Evolutionary conservation across 352 stramenopile genomes (phyloP).

Genomic region (Pythium folliculosum): DNA sequence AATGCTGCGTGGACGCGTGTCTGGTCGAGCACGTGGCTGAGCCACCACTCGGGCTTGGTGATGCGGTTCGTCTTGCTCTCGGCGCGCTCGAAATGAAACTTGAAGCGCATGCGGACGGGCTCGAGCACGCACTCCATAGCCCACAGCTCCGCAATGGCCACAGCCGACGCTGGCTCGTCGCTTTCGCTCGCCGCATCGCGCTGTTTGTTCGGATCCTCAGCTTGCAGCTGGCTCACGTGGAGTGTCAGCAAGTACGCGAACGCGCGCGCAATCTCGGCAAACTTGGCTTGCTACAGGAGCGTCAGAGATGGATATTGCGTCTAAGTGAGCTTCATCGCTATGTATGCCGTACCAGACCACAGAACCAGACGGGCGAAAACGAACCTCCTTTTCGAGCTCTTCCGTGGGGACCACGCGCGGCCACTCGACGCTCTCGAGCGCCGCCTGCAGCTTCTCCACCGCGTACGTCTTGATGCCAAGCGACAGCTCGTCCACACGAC

Average conservation of each 20-base stretch:
- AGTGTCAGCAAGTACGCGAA: slow-evolving; percentile 62
- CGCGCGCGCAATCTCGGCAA: slow-evolving; percentile 35
- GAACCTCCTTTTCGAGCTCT: slow-evolving; percentile 36
- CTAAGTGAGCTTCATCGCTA: neutral
- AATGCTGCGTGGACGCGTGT: slow-evolving; percentile 48
- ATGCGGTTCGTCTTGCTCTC: slow-evolving; percentile 73
- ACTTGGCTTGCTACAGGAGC: slow-evolving; percentile 19
- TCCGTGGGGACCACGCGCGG: slow-evolving; percentile 38
- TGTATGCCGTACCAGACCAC: neutral
- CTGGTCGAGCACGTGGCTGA: slow-evolving; percentile 65
- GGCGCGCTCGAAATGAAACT: slow-evolving; percentile 70
- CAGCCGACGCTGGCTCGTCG: neutral
- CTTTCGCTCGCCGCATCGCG: neutral
- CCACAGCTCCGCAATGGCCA: slow-evolving; percentile 42
- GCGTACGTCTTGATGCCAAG: slow-evolving; percentile 51
- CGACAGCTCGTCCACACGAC: slow-evolving; percentile 48
- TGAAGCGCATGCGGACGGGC: slow-evolving; percentile 58
- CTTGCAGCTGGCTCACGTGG: slow-evolving; percentile 50
- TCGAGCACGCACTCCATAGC: slow-evolving; percentile 66
- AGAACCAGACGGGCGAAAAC: neutral
- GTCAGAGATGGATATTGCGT: neutral
- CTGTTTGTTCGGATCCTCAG: slow-evolving; percentile 1
- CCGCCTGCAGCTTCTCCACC: slow-evolving; percentile 50
- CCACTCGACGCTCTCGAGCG: slow-evolving; percentile 52
- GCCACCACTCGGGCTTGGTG: slow-evolving; percentile 75